Base-by-base conservation (phyloP, 495 filamentous ascomycete genomes). In the Penicillium cosmopolitanum region DNA sequence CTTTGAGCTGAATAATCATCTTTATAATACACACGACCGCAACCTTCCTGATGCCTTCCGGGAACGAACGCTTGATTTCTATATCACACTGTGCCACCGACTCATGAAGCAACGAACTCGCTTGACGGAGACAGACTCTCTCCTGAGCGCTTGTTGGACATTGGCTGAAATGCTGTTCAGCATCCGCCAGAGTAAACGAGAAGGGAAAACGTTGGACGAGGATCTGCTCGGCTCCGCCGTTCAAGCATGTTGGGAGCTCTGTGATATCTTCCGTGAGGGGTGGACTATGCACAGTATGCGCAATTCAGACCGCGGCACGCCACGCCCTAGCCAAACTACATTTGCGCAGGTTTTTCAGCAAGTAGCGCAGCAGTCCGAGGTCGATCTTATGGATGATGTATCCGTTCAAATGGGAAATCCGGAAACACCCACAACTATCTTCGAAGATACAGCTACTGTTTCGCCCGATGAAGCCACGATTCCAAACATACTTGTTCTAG, bases 81-180 rank as follows among this genome's bases (percentile, higher is more conserved):
- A 96, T 67, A 90, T 97, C 60, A 96, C 93, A 0, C 69, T 97
- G 3, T 97, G 93, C 56, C 93, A 97, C 72, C 85, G 93, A 33
- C 80, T 97, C 6, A 97, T 97, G 93, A 96, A 96, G 70, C 93
- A 97, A 73, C 84, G 90, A 50, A 88, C 84, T 51, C 85, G 87
- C 31, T 72, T 91, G 1, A 87, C 86, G 5, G 87, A 89, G 59
- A 93, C 91, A 3, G 92, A 96, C 65, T 85, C 89, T 21, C 81
- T 96, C 4, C 81, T 97, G 1, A 87, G 89, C 48, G 90, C 92
- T 6, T 97, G 93, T 67, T 97, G 93, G 93, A 85, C 88, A 11
- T 73, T 97, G 21, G 92, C 93, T 2, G 93, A 97, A 70, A 96
- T 96, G 91, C 82, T 97, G 1, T 96, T 96, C 73, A 96, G 89